A percentile compares a stretch with the other conserved stretches of the same genome.
phyloP scores from a whole-genome alignment of 2,329 filamentous ascomycete genomes.

The Aspergillus persii region DNA sequence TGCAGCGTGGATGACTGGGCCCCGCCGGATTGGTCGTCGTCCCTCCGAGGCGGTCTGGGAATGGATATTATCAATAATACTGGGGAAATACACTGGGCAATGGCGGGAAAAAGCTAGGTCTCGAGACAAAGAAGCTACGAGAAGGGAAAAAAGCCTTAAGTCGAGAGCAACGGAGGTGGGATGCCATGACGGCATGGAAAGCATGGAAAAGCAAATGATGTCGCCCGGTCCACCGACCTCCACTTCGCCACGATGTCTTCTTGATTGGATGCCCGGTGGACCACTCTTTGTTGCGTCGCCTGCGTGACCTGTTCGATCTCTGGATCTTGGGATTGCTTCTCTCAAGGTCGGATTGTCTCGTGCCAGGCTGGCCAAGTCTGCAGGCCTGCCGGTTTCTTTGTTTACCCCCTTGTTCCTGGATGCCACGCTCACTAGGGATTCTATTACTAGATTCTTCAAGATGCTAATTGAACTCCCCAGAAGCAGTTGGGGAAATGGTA shows the following conservation, averaged over 20 bases:
- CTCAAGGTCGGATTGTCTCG: not conserved
- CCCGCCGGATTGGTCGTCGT: not conserved
- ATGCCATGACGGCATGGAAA: conserved; percentile 12
- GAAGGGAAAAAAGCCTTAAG: not conserved
- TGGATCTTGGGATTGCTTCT: not conserved
- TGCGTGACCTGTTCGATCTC: not conserved
- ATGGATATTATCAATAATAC: not conserved
- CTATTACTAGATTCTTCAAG: too few relatives aligned
- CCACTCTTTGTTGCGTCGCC: not conserved
- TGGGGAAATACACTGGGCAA: not conserved
- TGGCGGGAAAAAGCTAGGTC: not conserved
- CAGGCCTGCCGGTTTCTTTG: not conserved
- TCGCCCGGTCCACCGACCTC: conserved; percentile 7
- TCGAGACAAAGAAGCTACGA: not conserved
- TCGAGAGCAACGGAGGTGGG: not conserved
- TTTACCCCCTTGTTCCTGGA: too few relatives aligned
- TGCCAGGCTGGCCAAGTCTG: not conserved
- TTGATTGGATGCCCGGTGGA: not conserved
- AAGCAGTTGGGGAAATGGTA: too few relatives aligned
- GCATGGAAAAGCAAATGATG: conserved; percentile 2
- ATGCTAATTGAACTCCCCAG: too few relatives aligned
- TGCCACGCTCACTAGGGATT: too few relatives aligned
- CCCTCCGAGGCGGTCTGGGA: not conserved
- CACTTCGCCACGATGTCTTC: not conserved
- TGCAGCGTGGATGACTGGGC: not conserved